Evolutionary conservation across 208 protist genomes (phyloP), one percentile per base, ranked within the genome.

Genomic region (Leishmania arabica): DNA sequence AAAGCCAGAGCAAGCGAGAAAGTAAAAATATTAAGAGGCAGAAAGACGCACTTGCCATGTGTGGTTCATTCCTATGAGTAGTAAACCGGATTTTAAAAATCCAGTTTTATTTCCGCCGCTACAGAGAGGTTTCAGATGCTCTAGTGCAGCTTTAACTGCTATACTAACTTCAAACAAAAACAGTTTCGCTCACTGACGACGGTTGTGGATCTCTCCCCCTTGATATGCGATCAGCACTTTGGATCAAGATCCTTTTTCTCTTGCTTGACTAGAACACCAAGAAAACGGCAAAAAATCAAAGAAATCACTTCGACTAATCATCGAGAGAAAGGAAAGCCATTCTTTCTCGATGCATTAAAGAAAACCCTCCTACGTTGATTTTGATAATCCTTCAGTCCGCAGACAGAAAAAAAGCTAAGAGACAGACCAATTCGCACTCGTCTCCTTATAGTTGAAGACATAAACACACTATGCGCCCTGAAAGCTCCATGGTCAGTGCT

Each of bases 231-330:
- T n/a, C 65, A 53, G 1, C 51, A 53, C 40, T 73, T 74, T 34
- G 15, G 5, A 60, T 21, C 4, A 76, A n/a, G 9, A 53, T 21
- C 74, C 65, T 56, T 42, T 84, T 76, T 65, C 40, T 27, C 75
- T 0, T 40, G 27, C 37, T n/a, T 77, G 70, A 65, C 70, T 42
- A 56, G 47, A 77, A 71, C 9, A 62, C 51, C 27, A 24, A 51
- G 15, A 71, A 70, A 78, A 73, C 65, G 66, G 34, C 71, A 70
- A 79, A 49, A 53, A 49, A 13, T n/a, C 2, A 81, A 82, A 75
- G 42, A 86, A 82, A 79, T 79, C 37, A 60, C 45, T 56, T 77
- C 68, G 56, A 78, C 77, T 75, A 79, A 78, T 64, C 1, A 80
- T 51, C 66, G 66, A 71, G 80, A 73, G 58, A 80, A 85, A 80